Percentiles rank a stretch among this genome's conserved stretches.
Evolutionary conservation across 805 yeast species (phyloP).

Genomic region (Metschnikowia koreensis): DNA sequence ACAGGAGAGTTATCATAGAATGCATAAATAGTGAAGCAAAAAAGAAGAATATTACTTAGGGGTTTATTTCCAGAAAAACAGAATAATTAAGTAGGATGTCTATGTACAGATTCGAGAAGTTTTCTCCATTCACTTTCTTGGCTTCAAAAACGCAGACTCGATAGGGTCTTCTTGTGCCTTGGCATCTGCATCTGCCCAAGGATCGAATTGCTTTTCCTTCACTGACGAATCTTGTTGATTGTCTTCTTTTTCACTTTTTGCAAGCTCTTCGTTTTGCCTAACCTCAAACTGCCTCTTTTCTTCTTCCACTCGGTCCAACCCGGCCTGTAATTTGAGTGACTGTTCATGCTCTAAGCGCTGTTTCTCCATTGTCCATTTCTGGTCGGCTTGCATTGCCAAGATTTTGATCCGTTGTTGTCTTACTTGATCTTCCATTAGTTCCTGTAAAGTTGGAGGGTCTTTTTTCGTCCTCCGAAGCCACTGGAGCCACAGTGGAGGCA

Average conservation of each 20-base stretch:
- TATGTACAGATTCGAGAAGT: conserved; percentile 1
- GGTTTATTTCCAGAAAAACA: not conserved
- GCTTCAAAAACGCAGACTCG: conserved; percentile 37
- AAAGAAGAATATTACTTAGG: not conserved
- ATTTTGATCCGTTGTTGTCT: conserved; percentile 54
- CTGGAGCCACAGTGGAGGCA: conserved; percentile 74
- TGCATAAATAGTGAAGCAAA: not conserved
- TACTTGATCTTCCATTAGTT: conserved; percentile 54
- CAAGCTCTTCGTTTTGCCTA: conserved; percentile 1
- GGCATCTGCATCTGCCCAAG: conserved; percentile 38
- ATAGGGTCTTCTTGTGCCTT: conserved; percentile 31
- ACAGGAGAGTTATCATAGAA: conserved; percentile 3
- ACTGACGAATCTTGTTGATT: not conserved
- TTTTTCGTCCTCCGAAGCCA: conserved; percentile 71
- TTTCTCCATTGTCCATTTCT: conserved; percentile 40
- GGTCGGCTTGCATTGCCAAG: conserved; percentile 48
- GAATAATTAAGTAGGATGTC: not conserved
- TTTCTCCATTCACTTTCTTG: conserved; percentile 23
- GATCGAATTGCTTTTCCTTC: conserved; percentile 17
- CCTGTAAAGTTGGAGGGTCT: conserved; percentile 60
- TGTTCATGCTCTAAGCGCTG: conserved; percentile 33
- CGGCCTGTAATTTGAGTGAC: conserved; percentile 28
- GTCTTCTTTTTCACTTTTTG: not conserved
- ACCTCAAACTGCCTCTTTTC: conserved; percentile 14
- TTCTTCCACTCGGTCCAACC: conserved; percentile 24